Base-by-base conservation (phyloP, 208 protist genomes). In the Leishmania turanica region DNA sequence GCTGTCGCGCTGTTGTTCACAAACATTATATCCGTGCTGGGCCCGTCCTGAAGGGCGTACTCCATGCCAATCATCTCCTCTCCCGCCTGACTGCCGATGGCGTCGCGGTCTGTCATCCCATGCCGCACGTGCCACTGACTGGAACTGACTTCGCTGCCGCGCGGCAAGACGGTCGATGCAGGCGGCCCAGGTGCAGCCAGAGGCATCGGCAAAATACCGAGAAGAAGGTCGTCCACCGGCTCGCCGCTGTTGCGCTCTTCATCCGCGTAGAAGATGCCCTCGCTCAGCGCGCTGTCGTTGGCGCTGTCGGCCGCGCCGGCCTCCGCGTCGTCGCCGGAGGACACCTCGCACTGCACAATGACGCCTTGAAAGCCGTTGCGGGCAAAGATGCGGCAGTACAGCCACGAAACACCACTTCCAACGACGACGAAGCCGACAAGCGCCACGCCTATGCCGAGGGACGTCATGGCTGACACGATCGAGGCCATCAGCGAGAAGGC, bases 281-380 rank as follows among this genome's bases (percentile, higher is more conserved):
- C 87, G 82, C 79, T 81, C 17, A 89, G 80, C 17, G 70, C 68
- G 53, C 78, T 62, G n/a, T 81, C 80, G 15, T 75, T 47, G 60
- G 31, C 74, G 19, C 71, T 78, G 21, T 78, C 84, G 27, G 47
- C 80, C 15, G 74, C 81, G 5, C 40, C 83, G 78, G 40, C 65
- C 54, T 73, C 81, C 40, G 47, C 79, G 21, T 87, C 66, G 56
- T 84, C 84, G 40, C 78, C 70, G 24, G 81, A 89, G 53, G 83
- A 86, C 40, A 90, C 75, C 49, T 90, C 90, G 62, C 90, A 94
- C 66, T 92, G 79, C 74, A 96, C 93, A 80, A 96, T 96, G 37
- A 94, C 91, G 45, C 93, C 93, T 65, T 96, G 93, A 66, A 96
- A 96, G 65, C 93, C 93, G 79, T 94, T 90, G 66, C 72, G 84